Evolutionary conservation across 768 basidiomycete species (phyloP), one percentile per base, ranked within the genome.

Genomic region (Cystobasidium ongulense): DNA sequence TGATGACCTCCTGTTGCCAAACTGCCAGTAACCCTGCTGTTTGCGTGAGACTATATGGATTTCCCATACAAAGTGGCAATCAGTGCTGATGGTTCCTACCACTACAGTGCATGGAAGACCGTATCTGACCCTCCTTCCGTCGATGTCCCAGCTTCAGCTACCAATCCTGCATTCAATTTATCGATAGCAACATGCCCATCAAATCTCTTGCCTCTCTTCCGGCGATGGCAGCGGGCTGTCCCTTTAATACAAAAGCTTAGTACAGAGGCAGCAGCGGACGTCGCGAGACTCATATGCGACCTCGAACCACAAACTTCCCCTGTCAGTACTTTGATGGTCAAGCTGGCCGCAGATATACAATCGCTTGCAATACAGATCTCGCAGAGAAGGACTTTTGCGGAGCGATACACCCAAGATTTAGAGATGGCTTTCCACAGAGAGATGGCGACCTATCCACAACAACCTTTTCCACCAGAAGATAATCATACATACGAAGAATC

Each of bases 261-360:
- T 11, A 29, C 33, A 4, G 65, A 67, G 10, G 41, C 50, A 39
- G 41, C 43, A 27, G 15, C 15, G 3, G 65, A 67, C 52, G 65
- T 67, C 7, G 65, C 65, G 27, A 25, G 65, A 31, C 41, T 67
- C 5, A 10, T 67, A 29, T 67, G 65, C 65, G 65, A 67, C 36
- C 43, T 67, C 18, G 65, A 67, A 39, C 65, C 65, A 11, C 38
- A 46, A 18, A 33, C 65, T 1, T 46, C 41, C 1, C 65, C 65
- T 5, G 46, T 67, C 43, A 33, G 13, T 25, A 52, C 41, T 11
- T 31, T 10, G 27, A 67, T 67, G 65, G 38, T 67, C 4, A 39
- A 31, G 39, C 25, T 67, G 15, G 65, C 65, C 5, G 38, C 3
- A 23, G 65, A 67, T 52, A 43, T 52, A 23, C 10, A 29, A 31